phyloP scores from a whole-genome alignment of 441 rosid genomes.

The Mallotus japonicus region DNA sequence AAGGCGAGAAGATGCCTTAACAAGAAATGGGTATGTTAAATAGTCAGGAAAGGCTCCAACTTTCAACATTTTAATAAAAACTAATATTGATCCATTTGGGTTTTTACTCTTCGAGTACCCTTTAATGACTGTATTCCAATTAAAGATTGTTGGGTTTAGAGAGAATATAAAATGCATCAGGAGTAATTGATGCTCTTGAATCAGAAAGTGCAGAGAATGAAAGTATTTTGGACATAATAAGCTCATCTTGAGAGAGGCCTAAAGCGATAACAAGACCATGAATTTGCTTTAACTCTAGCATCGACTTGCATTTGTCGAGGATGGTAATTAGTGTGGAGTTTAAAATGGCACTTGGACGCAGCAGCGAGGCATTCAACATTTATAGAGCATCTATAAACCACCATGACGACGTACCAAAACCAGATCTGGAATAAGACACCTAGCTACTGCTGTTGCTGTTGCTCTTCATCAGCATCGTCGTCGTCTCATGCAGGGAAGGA shows the following conservation, averaged over 20 bases:
- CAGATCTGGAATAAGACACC: too few species aligned
- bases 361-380: constrained; percentile 40
- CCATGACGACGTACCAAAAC: too few species aligned
- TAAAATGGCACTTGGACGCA: constrained; percentile 22
- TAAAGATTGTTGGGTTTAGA: constrained; percentile 40
- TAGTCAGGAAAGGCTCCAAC: constrained; percentile 50
- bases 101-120: constrained; percentile 52
- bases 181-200: constrained; percentile 47
- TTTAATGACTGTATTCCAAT: constrained; percentile 62
- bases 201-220: constrained; percentile 54
- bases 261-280: constrained; percentile 52
- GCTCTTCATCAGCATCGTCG: too few species aligned
- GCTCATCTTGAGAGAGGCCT: constrained; percentile 49
- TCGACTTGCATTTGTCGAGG: constrained; percentile 52
- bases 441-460: too few species aligned
- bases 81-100: constrained; percentile 48
- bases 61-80: constrained; percentile 53
- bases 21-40: constrained; percentile 68
- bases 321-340: constrained; percentile 26
- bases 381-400: too few species aligned
- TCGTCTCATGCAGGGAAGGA: too few species aligned
- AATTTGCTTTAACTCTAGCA: constrained; percentile 45
- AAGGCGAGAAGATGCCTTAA: constrained; percentile 58
- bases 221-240: constrained; percentile 42
- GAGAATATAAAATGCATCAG: constrained; percentile 36